phyloP scores from a whole-genome alignment of 2,329 filamentous ascomycete genomes.

The Fusarium sp. region DNA sequence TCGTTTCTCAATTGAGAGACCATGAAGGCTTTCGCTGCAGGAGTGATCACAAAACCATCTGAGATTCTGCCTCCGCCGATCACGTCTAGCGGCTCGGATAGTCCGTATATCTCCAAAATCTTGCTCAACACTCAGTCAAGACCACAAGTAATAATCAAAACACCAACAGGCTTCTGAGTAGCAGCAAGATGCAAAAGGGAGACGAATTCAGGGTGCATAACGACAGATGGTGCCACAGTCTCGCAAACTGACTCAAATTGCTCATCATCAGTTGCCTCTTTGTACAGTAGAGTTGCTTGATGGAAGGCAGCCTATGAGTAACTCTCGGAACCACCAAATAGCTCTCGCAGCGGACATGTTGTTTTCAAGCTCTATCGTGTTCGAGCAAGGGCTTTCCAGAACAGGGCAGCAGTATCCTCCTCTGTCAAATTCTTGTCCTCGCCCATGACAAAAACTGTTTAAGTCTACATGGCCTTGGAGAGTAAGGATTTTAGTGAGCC shows the following conservation, averaged over 20 bases:
- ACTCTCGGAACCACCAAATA: conserved; percentile 63
- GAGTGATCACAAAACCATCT: conserved; percentile 66
- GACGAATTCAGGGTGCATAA: conserved; percentile 64
- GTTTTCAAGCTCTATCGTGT: background rate
- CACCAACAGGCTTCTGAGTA: conserved; percentile 56
- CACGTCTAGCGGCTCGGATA: conserved; percentile 61
- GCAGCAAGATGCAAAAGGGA: conserved; percentile 57
- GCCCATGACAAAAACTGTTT: conserved; percentile 70
- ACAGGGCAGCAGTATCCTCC: conserved; percentile 65
- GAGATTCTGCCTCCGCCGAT: conserved; percentile 66
- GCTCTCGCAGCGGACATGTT: conserved; percentile 53
- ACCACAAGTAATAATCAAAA: conserved; percentile 70
- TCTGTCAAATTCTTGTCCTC: conserved; percentile 69
- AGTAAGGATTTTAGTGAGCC: conserved; percentile 55
- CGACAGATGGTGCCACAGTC: conserved; percentile 58
- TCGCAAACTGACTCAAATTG: conserved; percentile 63
- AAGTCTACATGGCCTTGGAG: conserved; percentile 46
- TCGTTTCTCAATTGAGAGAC: conserved; percentile 58
- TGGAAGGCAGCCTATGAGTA: conserved; percentile 70
- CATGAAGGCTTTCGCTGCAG: conserved; percentile 64
- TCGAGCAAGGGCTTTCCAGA: conserved; percentile 59
- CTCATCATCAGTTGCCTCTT: conserved; percentile 57
- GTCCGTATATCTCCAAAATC: conserved; percentile 60
- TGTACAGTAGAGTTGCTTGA: conserved; percentile 68
- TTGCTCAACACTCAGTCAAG: conserved; percentile 68